These are phyloP conservation scores for Penicilliopsis zonata DNA, from an alignment of 495 filamentous ascomycete genomes.

Conservation along the genomic window DNA sequence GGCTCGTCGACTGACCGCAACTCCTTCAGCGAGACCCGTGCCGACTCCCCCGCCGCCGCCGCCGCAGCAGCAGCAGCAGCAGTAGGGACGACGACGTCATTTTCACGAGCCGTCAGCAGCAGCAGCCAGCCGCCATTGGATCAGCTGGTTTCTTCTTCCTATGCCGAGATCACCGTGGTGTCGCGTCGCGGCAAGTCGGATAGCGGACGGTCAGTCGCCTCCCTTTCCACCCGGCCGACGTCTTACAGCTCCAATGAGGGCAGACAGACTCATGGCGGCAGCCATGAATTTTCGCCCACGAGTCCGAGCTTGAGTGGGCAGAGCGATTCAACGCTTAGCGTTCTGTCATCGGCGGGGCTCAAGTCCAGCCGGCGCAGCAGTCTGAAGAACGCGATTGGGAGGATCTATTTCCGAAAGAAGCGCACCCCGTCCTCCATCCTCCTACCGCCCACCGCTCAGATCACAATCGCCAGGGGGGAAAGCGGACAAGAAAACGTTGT, in stretches of 20 bases:
- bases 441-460: conserved; percentile 19
- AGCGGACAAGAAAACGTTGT: conserved; percentile 15
- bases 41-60: conserved; percentile 17
- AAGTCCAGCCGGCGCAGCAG: conserved; percentile 16
- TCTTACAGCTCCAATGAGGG: conserved; percentile 32
- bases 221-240: conserved; percentile 29
- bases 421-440: conserved; percentile 17
- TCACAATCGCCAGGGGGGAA: conserved; percentile 15
- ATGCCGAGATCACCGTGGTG: conserved; percentile 27
- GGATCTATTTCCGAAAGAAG: conserved; percentile 28
- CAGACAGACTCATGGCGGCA: conserved; percentile 7
- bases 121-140: conserved; percentile 16
- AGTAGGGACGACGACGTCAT: no score
- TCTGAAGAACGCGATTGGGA: conserved; percentile 27
- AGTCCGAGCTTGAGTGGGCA: conserved; percentile 4
- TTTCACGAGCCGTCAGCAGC: no score
- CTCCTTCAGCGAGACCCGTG: conserved; percentile 18
- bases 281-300: conserved; percentile 4
- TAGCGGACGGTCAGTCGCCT: conserved; percentile 30
- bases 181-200: conserved; percentile 19
- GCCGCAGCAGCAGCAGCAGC: no score
- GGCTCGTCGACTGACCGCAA: conserved; percentile 28
- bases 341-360: conserved; percentile 17
- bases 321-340: conserved; percentile 20
- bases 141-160: conserved; percentile 19